Conservation (phyloP, 2,329 filamentous ascomycete genomes). For the Alternaria ethzedia region DNA sequence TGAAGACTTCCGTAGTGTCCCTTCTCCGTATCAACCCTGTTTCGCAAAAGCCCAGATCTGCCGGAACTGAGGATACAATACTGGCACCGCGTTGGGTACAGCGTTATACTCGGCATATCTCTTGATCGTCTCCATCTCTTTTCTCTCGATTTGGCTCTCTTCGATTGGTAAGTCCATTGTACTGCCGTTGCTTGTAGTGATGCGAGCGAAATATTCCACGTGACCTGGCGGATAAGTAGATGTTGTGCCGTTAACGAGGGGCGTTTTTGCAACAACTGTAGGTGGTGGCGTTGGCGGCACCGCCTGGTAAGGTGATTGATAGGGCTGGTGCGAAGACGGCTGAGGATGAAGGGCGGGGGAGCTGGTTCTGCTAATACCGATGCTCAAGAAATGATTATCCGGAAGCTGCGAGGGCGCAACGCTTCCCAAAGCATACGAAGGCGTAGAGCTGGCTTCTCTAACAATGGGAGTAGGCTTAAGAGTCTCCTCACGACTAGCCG, state of each 20-base stretch:
- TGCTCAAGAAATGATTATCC: not conserved
- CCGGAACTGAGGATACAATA: conserved; percentile 10
- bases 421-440: not conserved
- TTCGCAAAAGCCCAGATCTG: conserved; percentile 17
- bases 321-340: not conserved
- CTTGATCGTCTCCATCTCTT: conserved; percentile 6
- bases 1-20: not conserved
- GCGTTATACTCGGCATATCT: conserved; percentile 16
- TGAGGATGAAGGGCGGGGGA: not conserved
- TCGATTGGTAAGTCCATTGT: conserved; percentile 10
- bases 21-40: not conserved
- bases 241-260: not conserved
- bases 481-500: not conserved
- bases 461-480: not conserved
- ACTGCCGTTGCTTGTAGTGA: conserved; percentile 4
- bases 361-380: not conserved
- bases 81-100: not conserved
- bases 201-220: conserved; percentile 9
- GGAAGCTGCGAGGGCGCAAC: not conserved
- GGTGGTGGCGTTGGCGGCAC: not conserved
- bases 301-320: not conserved
- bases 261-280: not conserved
- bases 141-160: conserved; percentile 1
- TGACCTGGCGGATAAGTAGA: not conserved
- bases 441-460: not conserved